These are phyloP conservation scores for Xylaria nigripes DNA, from an alignment of 495 filamentous ascomycete genomes.

Conservation along the genomic window DNA sequence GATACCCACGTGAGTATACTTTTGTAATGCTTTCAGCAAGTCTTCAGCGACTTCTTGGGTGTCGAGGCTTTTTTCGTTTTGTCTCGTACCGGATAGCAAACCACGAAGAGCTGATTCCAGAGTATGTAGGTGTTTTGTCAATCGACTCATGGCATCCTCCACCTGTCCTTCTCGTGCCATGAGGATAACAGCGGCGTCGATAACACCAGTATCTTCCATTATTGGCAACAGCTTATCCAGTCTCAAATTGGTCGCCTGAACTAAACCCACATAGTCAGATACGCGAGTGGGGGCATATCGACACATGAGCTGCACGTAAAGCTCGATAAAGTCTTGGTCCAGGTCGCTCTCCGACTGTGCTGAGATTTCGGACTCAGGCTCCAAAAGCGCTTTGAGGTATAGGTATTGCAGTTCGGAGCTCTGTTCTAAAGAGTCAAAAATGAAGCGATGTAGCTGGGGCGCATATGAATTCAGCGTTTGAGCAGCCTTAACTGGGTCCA, in stretches of 20 bases:
- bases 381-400: slow-evolving; percentile 72
- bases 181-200: slow-evolving; percentile 88
- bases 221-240: slow-evolving; percentile 75
- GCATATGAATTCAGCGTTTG: slow-evolving; percentile 58
- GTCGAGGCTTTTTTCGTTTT: slow-evolving; percentile 43
- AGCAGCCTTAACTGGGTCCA: slow-evolving; percentile 63
- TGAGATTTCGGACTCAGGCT: slow-evolving; percentile 47
- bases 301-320: slow-evolving; percentile 87
- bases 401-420: slow-evolving; percentile 60
- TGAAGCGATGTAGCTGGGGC: slow-evolving; percentile 60
- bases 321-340: slow-evolving; percentile 59
- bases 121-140: slow-evolving; percentile 67
- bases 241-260: slow-evolving; percentile 72
- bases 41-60: slow-evolving; percentile 44
- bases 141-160: slow-evolving; percentile 70
- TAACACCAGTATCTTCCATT: slow-evolving; percentile 79
- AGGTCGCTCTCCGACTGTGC: slow-evolving; percentile 28
- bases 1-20: slow-evolving; percentile 81
- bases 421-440: slow-evolving; percentile 57
- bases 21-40: slow-evolving; percentile 69
- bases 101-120: slow-evolving; percentile 73
- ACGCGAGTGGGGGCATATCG: slow-evolving; percentile 73
- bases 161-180: slow-evolving; percentile 87
- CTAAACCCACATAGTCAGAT: slow-evolving; percentile 68
- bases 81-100: slow-evolving; percentile 47